Percentiles rank a stretch among this genome's conserved stretches.
These are phyloP conservation scores for Blastobotrys apis DNA, from an alignment of 1,139 yeast species.

Conservation along the genomic window DNA sequence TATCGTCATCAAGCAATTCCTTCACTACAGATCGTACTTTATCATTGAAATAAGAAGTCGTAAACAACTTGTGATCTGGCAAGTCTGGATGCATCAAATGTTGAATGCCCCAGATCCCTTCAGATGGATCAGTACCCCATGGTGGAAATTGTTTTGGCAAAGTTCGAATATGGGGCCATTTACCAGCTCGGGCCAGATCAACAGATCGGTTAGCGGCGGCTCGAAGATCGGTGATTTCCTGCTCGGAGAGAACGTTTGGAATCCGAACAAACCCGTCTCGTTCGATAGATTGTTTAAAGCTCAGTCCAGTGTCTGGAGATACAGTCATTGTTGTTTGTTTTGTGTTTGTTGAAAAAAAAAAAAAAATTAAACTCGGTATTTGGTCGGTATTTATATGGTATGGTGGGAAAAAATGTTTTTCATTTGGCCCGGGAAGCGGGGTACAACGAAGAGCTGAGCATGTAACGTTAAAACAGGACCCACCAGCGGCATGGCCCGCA, in stretches of 20 bases:
- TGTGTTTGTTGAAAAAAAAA: neutral
- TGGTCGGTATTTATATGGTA: neutral
- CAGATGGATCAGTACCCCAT: constrained; percentile 52
- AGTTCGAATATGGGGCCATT: constrained; percentile 52
- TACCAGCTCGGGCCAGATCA: constrained; percentile 46
- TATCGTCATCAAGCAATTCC: constrained; percentile 38
- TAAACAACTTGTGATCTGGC: constrained; percentile 30
- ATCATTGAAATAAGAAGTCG: constrained; percentile 16
- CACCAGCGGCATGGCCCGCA: too few relatives aligned
- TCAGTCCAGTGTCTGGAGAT: constrained; percentile 15
- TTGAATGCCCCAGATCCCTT: constrained; percentile 56
- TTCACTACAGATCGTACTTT: constrained; percentile 13
- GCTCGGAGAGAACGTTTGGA: constrained; percentile 41
- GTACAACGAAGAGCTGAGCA: neutral
- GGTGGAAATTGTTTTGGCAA: constrained; percentile 53
- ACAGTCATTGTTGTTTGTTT: constrained; percentile 14
- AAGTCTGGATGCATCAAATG: constrained; percentile 51
- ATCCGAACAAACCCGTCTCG: constrained; percentile 45
- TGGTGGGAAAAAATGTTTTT: too few relatives aligned
- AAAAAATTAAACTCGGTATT: neutral
- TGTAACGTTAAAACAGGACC: neutral
- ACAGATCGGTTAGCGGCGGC: constrained; percentile 44
- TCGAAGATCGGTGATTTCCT: constrained; percentile 42
- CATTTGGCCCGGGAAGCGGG: neutral
- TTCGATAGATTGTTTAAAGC: constrained; percentile 15